Percentiles rank a stretch among this genome's conserved stretches.
Evolutionary conservation across 1,139 yeast species (phyloP).

Genomic region (Trichomonascaceae sp.): DNA sequence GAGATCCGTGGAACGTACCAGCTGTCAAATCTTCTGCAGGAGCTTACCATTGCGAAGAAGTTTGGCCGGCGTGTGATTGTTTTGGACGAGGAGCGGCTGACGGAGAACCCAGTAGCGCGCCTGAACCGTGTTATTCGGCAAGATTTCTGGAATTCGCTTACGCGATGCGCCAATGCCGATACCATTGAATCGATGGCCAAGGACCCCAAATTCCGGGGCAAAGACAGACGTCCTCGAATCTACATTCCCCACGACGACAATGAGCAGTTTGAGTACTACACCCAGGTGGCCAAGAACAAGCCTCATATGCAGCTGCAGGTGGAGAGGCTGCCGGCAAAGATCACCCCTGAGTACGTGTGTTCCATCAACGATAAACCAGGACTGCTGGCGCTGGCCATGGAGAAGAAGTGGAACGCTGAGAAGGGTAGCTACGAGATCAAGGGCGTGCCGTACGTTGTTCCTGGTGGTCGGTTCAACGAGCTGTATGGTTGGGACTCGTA

Average conservation of each 20-base stretch:
- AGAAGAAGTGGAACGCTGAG: slow-evolving; percentile 36
- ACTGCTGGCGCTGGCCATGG: slow-evolving; percentile 65
- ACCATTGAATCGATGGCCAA: slow-evolving; percentile 55
- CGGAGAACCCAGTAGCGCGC: slow-evolving; percentile 78
- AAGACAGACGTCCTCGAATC: slow-evolving; percentile 46
- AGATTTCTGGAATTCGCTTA: slow-evolving; percentile 71
- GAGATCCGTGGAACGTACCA: slow-evolving; percentile 83
- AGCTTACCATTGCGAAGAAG: slow-evolving; percentile 73
- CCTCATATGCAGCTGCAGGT: slow-evolving; percentile 61
- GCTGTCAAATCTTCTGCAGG: slow-evolving; percentile 80
- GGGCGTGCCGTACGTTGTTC: slow-evolving; percentile 84
- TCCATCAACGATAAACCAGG: slow-evolving; percentile 81
- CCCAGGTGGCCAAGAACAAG: slow-evolving; percentile 36
- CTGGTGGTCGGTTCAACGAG: slow-evolving; percentile 96
- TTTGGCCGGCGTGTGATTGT: slow-evolving; percentile 67
- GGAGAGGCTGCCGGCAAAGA: slow-evolving; percentile 47
- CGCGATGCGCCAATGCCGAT: slow-evolving; percentile 54
- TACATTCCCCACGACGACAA: slow-evolving; percentile 60
- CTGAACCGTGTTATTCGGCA: slow-evolving; percentile 61
- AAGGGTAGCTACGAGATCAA: slow-evolving; percentile 36
- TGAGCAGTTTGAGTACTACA: slow-evolving; percentile 65
- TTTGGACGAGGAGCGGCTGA: slow-evolving; percentile 70
- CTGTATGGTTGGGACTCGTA: slow-evolving; percentile 98
- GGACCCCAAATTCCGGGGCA: slow-evolving; percentile 54
- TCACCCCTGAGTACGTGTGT: slow-evolving; percentile 56